phyloP scores from a whole-genome alignment of 306 rosid species.

The Medicago lupulina region DNA sequence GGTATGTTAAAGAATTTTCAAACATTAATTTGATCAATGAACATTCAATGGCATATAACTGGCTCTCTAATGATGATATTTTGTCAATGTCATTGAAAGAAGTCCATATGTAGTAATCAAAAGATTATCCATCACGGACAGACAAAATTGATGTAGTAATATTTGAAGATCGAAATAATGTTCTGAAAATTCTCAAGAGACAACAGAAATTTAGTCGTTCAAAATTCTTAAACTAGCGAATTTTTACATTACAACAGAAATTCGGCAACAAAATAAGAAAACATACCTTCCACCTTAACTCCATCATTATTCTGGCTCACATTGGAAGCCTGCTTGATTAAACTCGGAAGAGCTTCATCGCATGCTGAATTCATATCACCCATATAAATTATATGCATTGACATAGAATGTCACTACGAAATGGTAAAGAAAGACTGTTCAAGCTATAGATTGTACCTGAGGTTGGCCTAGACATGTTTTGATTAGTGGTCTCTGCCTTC shows the following conservation, averaged over 20 bases:
- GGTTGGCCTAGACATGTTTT: conserved; percentile 50
- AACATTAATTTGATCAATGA: background rate
- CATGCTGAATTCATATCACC: conserved; percentile 44
- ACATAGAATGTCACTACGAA: conserved; percentile 30
- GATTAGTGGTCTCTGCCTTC: conserved; percentile 49
- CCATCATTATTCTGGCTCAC: conserved; percentile 52
- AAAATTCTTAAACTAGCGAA: conserved; percentile 14
- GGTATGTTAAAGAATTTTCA: background rate
- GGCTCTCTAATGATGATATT: too few species aligned
- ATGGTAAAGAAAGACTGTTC: conserved; percentile 34
- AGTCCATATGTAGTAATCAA: too few species aligned
- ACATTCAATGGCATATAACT: background rate
- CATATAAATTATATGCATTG: conserved; percentile 21
- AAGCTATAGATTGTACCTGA: conserved; percentile 58
- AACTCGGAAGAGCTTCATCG: conserved; percentile 54
- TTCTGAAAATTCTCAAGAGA: conserved; percentile 17
- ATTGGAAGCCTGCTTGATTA: conserved; percentile 59
- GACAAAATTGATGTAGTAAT: conserved; percentile 3
- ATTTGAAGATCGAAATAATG: conserved; percentile 10
- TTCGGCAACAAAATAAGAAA: conserved; percentile 32
- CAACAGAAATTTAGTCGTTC: background rate
- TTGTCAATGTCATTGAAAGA: too few species aligned
- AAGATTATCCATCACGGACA: background rate
- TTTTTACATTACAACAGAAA: background rate
- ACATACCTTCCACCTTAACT: conserved; percentile 67